Conservation (phyloP, 495 filamentous ascomycete genomes). For the Xylaria nigripes region DNA sequence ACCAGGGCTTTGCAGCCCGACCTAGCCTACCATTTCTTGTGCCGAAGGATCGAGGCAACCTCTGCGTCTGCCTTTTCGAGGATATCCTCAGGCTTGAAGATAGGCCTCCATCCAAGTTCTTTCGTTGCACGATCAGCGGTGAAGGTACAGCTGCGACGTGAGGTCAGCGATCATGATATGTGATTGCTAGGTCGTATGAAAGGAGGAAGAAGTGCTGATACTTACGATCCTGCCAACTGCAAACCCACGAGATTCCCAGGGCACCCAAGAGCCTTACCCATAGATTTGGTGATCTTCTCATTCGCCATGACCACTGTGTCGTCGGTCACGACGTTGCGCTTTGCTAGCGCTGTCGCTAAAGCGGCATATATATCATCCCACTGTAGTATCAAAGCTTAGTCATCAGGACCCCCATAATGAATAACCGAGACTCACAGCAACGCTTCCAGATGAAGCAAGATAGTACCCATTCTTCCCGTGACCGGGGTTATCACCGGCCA, state of each 20-base stretch:
- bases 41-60: slow-evolving; percentile 32
- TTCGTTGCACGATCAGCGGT: slow-evolving; percentile 28
- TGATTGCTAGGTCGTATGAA: not conserved
- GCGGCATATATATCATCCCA: slow-evolving; percentile 43
- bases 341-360: slow-evolving; percentile 32
- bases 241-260: slow-evolving; percentile 27
- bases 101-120: slow-evolving; percentile 35
- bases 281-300: slow-evolving; percentile 25
- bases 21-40: slow-evolving; percentile 5
- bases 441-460: slow-evolving; percentile 38
- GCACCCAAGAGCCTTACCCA: slow-evolving; percentile 31
- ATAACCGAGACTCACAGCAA: slow-evolving; percentile 20
- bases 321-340: slow-evolving; percentile 30
- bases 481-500: slow-evolving; percentile 27
- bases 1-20: too few species aligned
- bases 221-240: slow-evolving; percentile 36
- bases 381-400: slow-evolving; percentile 1
- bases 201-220: not conserved
- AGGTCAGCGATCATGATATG: not conserved
- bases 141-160: slow-evolving; percentile 29
- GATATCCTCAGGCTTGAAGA: slow-evolving; percentile 32
- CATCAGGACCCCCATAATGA: not conserved
- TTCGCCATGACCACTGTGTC: slow-evolving; percentile 26
- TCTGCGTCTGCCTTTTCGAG: slow-evolving; percentile 33
- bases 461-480: slow-evolving; percentile 42